Percentiles rank a stretch among this genome's conserved stretches.
These are phyloP conservation scores for Phoenix roebelenii DNA, from an alignment of 176 grass and related monocot species.

Conservation along the genomic window DNA sequence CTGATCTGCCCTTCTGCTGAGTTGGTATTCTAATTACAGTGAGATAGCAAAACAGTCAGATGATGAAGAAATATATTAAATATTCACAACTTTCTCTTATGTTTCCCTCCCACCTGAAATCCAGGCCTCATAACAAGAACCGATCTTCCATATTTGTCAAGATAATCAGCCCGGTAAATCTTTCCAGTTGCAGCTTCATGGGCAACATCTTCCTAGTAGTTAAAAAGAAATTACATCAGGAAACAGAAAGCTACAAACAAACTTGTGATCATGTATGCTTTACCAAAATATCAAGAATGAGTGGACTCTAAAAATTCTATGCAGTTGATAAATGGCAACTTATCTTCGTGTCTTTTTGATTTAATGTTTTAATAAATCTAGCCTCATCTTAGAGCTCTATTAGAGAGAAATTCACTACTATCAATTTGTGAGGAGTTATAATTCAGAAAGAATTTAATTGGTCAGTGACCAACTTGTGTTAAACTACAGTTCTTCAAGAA, in stretches of 20 bases:
- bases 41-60: not conserved
- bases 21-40: conserved; percentile 44
- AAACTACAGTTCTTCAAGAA: conserved; percentile 8
- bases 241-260: not conserved
- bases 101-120: conserved; percentile 24
- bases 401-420: no score
- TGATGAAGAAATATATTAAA: no score
- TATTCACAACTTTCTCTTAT: not conserved
- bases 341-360: no score
- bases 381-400: no score
- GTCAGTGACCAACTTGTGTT: not conserved
- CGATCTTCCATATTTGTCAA: conserved; percentile 64
- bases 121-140: conserved; percentile 80
- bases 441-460: no score
- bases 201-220: conserved; percentile 51
- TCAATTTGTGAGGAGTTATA: no score
- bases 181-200: conserved; percentile 75
- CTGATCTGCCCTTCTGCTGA: conserved; percentile 55
- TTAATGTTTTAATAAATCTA: no score
- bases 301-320: no score
- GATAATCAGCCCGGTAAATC: conserved; percentile 67
- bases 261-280: not conserved
- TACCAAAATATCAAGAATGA: no score
- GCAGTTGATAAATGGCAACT: no score
- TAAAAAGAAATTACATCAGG: conserved; percentile 10